Conservation (phyloP, 2,329 filamentous ascomycete species). For the Sporothrix pseudoabietina region DNA sequence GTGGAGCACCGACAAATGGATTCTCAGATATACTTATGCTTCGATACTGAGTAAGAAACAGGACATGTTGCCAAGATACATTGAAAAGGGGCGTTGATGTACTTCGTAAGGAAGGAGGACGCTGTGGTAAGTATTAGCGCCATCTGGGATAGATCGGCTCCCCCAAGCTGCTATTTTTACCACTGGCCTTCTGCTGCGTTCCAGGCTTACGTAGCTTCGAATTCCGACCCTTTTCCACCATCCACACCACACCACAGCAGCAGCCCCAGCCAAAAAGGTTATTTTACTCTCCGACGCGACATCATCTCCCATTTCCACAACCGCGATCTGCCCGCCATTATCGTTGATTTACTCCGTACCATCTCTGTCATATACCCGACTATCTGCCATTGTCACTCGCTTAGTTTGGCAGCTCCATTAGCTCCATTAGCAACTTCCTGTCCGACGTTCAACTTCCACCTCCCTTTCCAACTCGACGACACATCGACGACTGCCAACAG, state of each 20-base stretch:
- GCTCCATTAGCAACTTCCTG: not conserved
- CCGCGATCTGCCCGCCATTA: not conserved
- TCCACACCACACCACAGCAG: not conserved
- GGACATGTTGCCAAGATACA: not conserved
- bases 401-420: not conserved
- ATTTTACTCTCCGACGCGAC: constrained; percentile 4
- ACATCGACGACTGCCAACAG: not conserved
- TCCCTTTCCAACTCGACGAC: not conserved
- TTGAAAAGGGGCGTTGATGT: not conserved
- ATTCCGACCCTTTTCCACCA: not conserved
- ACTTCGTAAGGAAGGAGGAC: not conserved
- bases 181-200: not conserved
- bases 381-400: not conserved
- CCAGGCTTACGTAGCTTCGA: constrained; percentile 9
- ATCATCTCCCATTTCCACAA: not conserved
- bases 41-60: not conserved
- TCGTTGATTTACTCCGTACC: not conserved
- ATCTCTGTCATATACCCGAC: not conserved
- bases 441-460: not conserved
- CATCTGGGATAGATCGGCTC: not conserved
- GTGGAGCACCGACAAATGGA: not conserved
- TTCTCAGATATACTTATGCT: not conserved
- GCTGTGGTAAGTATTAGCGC: not conserved
- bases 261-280: not conserved
- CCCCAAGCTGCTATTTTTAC: constrained; percentile 11